Percentiles rank a stretch among this genome's conserved stretches.
Evolutionary conservation across 805 yeast genomes (phyloP).

Genomic region (Saccharomycopsis sp.): DNA sequence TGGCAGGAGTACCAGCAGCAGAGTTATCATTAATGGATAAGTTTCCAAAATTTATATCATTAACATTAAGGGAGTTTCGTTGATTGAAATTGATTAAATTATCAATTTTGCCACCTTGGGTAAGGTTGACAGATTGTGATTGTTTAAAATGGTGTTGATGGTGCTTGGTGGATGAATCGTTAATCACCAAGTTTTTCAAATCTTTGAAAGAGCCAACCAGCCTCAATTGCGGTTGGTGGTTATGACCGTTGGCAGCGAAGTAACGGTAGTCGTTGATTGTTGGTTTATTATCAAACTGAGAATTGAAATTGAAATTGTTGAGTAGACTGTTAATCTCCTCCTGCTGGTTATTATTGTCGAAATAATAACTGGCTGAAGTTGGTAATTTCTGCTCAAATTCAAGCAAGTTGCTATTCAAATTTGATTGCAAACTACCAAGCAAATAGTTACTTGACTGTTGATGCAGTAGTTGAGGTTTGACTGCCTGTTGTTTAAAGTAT

Average conservation of each 20-base stretch:
- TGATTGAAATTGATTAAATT: background rate
- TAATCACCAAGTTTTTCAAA: constrained; percentile 11
- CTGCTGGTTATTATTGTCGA: too few species aligned
- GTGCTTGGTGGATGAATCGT: constrained; percentile 14
- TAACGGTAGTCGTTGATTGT: constrained; percentile 4
- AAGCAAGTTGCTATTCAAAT: too few species aligned
- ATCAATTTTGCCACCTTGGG: background rate
- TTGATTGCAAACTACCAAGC: too few species aligned
- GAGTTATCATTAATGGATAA: constrained; percentile 7
- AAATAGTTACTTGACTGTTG: too few species aligned
- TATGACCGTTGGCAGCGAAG: background rate
- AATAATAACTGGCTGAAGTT: too few species aligned
- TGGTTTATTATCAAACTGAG: too few species aligned
- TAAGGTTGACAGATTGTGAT: constrained; percentile 14
- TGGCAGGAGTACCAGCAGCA: constrained; percentile 3
- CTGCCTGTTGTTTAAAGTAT: too few species aligned
- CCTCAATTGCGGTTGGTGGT: constrained; percentile 5
- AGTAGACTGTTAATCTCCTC: too few species aligned
- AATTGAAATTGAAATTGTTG: too few species aligned
- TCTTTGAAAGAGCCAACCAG: constrained; percentile 17
- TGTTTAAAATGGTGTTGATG: constrained; percentile 9
- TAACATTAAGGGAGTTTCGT: constrained; percentile 5
- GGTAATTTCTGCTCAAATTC: too few species aligned
- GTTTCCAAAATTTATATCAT: constrained; percentile 1
- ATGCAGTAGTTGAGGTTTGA: too few species aligned